phyloP scores from a whole-genome alignment of 495 filamentous ascomycete species.

The Talaromyces stipitatus region DNA sequence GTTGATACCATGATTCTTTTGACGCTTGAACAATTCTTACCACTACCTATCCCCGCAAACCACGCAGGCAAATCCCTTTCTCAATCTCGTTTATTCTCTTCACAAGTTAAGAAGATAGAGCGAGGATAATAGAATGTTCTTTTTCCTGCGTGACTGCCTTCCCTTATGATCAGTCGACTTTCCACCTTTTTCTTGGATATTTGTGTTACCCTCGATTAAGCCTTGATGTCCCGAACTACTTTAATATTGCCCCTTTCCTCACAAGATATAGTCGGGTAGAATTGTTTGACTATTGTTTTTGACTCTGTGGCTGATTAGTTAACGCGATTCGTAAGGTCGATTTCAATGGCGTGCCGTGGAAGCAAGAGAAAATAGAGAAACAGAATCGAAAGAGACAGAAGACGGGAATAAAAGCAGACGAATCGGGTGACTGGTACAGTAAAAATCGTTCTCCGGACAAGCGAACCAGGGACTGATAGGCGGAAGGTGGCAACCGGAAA shows the following conservation, averaged over 20 bases:
- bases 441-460: neutral
- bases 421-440: too few relatives aligned
- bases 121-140: neutral
- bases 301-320: neutral
- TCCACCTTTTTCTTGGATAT: neutral
- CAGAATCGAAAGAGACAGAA: neutral
- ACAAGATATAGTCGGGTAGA: neutral
- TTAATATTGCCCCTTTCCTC: neutral
- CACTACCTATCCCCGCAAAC: slow-evolving; percentile 24
- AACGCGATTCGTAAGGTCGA: neutral
- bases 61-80: slow-evolving; percentile 1
- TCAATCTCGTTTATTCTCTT: neutral
- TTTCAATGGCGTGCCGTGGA: neutral
- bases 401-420: neutral
- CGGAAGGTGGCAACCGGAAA: neutral
- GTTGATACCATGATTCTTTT: slow-evolving; percentile 46
- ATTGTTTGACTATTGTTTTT: too few relatives aligned
- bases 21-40: slow-evolving; percentile 42
- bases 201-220: neutral
- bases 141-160: slow-evolving; percentile 4
- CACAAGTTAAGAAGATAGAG: neutral
- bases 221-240: neutral
- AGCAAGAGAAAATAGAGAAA: neutral
- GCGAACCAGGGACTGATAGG: neutral
- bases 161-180: neutral